Conservation (phyloP, 176 grass and related monocot species). For the Ampelocalamus luodianensis region DNA sequence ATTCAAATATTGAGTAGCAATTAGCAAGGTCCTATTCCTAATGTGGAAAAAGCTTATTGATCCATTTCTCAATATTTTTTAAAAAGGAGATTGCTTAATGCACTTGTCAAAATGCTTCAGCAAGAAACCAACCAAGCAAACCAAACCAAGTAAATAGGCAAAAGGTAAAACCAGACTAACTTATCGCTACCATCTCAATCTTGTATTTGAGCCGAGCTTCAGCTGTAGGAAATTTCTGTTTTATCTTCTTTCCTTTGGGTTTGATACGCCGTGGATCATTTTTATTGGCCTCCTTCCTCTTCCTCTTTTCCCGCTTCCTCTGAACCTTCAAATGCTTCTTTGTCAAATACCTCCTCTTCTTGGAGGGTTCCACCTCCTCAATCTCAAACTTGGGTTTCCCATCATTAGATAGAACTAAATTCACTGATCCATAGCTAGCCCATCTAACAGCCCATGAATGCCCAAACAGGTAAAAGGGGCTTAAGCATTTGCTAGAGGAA, state of each 20-base stretch:
- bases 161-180: background rate
- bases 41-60: background rate
- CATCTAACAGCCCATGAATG: slow-evolving; percentile 46
- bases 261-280: slow-evolving; percentile 78
- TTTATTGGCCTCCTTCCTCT: slow-evolving; percentile 79
- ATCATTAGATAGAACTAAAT: slow-evolving; percentile 77
- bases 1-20: slow-evolving; percentile 23
- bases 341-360: slow-evolving; percentile 65
- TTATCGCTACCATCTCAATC: slow-evolving; percentile 76
- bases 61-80: background rate
- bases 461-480: slow-evolving; percentile 38
- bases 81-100: background rate
- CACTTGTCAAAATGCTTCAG: slow-evolving; percentile 10
- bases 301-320: slow-evolving; percentile 77
- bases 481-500: slow-evolving; percentile 40
- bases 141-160: background rate
- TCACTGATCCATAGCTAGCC: slow-evolving; percentile 65
- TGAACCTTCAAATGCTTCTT: slow-evolving; percentile 84
- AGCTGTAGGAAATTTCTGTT: slow-evolving; percentile 79
- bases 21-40: background rate
- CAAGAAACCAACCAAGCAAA: slow-evolving; percentile 20
- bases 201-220: slow-evolving; percentile 84
- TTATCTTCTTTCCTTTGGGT: slow-evolving; percentile 84
- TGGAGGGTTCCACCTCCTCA: slow-evolving; percentile 75
- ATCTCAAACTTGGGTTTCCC: slow-evolving; percentile 88